Evolutionary conservation across 2,329 filamentous ascomycete genomes (phyloP), one percentile per base, ranked within the genome.

Genomic region (Colletotrichum abscissum): DNA sequence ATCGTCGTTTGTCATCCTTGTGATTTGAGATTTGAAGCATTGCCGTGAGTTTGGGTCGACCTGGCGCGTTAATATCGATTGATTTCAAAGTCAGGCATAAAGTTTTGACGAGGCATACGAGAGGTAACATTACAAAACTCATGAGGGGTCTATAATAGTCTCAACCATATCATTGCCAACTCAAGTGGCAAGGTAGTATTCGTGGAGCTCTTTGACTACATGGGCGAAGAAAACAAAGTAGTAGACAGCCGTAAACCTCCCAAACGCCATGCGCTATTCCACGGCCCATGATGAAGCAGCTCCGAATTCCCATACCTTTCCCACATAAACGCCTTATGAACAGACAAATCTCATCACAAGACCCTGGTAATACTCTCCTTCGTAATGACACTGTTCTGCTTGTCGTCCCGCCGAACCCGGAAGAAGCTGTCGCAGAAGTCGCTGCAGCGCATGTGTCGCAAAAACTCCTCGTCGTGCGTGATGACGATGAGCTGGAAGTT

Each of bases 401-500:
- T 91, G 77, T 93, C 91, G 80, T 98, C 93, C 64, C 97, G 88
- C 74, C 90, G 93, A 12, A 99, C 94, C 5, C 95, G 91, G 84
- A 94, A 98, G 81, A 98, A 99, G 76, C 92, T 91, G 82, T 98
- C 97, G 76, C 93, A 94, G 80, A 97, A 98, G 77, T 99, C 96
- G 28, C 92, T 92, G 81, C 95, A 98, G 77, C 95, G 92, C 97
- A 99, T 99, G 79, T 95, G 91, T 67, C 93, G 90, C 80, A 99
- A 81, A 79, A 99, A 99, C 79, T 98, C 95, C 84, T 98, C 97
- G 84, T 99, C 97, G 87, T 99, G 97, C 5, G 97, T 99, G 82
- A 99, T 99, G 79, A 99, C 94, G 80, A 99, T 97, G 69, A 99
- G 90, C 86, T 99, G 97, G 83, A 99, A 98, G 82, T 99, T 99